Evolutionary conservation across 345 rosid species (phyloP).

Genomic region (Eucalyptus fibrosa): DNA sequence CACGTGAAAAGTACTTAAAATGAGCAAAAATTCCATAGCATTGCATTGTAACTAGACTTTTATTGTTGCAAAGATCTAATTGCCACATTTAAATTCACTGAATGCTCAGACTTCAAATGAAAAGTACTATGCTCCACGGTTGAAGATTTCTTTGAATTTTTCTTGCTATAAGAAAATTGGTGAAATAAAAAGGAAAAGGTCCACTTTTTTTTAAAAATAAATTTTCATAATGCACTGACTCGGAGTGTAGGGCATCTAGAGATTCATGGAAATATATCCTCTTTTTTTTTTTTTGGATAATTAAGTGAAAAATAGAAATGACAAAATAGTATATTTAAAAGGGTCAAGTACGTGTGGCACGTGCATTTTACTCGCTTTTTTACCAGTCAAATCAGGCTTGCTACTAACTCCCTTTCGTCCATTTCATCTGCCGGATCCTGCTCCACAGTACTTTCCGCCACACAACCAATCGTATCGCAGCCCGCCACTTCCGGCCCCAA

Average conservation of each 20-base stretch:
- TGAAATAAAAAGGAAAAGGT: background rate
- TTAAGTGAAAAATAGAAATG: background rate
- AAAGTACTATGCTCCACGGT: background rate
- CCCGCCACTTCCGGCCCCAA: background rate
- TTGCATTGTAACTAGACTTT: background rate
- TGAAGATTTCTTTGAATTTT: background rate
- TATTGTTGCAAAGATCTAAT: background rate
- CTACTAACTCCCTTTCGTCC: background rate
- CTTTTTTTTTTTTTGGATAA: background rate
- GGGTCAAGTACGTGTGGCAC: background rate
- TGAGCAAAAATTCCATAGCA: background rate
- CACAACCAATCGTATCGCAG: background rate
- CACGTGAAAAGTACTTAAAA: background rate
- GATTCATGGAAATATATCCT: background rate
- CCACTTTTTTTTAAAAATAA: background rate
- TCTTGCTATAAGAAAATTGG: background rate
- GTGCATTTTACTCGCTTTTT: background rate
- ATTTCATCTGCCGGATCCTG: background rate
- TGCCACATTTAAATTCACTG: background rate
- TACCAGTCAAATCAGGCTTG: background rate
- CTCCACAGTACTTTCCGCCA: background rate
- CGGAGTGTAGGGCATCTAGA: background rate
- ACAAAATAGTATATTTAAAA: background rate
- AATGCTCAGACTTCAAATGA: no score
- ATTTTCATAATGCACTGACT: background rate